A percentile compares a stretch with the other conserved stretches of the same genome.
These are phyloP conservation scores for Cyathus striatus DNA, from an alignment of 768 basidiomycete genomes.

Conservation along the genomic window DNA sequence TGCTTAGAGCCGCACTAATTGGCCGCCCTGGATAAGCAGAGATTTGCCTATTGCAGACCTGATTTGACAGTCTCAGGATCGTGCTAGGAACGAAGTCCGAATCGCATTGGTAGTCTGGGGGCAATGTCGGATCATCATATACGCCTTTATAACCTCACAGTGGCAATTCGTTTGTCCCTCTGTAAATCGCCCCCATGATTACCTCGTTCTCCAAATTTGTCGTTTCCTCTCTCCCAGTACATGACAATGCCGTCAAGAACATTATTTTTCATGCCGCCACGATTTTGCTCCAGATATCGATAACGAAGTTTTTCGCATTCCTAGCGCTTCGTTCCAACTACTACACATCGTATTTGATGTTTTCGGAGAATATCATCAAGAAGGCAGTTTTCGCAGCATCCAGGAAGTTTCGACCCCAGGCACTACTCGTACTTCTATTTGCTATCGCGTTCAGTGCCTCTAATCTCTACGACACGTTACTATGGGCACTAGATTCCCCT, in stretches of 20 bases:
- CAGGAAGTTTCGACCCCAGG: slow-evolving; percentile 6
- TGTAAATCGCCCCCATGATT: background rate
- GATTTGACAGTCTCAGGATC: too few relatives aligned
- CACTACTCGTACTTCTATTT: slow-evolving; percentile 9
- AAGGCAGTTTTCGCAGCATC: slow-evolving; percentile 8
- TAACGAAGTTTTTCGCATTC: slow-evolving; percentile 10
- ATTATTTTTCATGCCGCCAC: slow-evolving; percentile 11
- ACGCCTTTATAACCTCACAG: too few relatives aligned
- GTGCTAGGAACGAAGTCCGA: too few relatives aligned
- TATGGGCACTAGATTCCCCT: slow-evolving; percentile 15
- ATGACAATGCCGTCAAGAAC: slow-evolving; percentile 15
- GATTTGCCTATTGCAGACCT: too few relatives aligned
- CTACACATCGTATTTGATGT: slow-evolving; percentile 16
- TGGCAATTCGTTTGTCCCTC: too few relatives aligned
- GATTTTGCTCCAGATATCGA: slow-evolving; percentile 9
- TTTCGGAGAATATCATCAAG: slow-evolving; percentile 12
- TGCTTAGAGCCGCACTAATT: too few relatives aligned
- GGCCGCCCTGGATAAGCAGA: too few relatives aligned
- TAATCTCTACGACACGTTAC: slow-evolving; percentile 13
- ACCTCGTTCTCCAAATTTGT: slow-evolving; percentile 2
- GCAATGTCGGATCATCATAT: too few relatives aligned
- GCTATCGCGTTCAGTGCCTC: slow-evolving; percentile 5
- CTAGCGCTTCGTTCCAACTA: slow-evolving; percentile 7
- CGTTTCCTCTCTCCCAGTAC: slow-evolving; percentile 7
- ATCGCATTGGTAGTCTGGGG: too few relatives aligned